These are phyloP conservation scores for Lachancea mirantina DNA, from an alignment of 805 yeast species.

Conservation along the genomic window DNA sequence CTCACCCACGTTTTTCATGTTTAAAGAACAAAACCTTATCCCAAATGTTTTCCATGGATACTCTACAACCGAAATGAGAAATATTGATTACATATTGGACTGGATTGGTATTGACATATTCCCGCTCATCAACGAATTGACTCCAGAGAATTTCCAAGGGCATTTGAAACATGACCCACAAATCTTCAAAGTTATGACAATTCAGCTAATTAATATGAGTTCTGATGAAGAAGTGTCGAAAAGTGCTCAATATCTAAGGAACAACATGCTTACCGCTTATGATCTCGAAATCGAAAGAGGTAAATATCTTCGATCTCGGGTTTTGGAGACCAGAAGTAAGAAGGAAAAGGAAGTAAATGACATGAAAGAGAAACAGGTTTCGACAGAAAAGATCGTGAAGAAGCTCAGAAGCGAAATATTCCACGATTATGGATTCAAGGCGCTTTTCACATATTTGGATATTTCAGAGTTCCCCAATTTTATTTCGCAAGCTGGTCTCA, in stretches of 20 bases:
- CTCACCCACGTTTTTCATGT: slow-evolving; percentile 53
- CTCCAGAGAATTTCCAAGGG: slow-evolving; percentile 27
- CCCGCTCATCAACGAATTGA: slow-evolving; percentile 50
- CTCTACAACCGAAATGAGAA: slow-evolving; percentile 58
- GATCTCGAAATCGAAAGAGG: slow-evolving; percentile 42
- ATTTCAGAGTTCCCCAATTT: slow-evolving; percentile 32
- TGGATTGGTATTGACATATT: slow-evolving; percentile 44
- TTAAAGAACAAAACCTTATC: slow-evolving; percentile 49
- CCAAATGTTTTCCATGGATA: slow-evolving; percentile 52
- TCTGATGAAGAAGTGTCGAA: slow-evolving; percentile 19
- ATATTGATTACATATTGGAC: slow-evolving; percentile 37
- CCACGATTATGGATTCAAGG: slow-evolving; percentile 37
- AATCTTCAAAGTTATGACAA: slow-evolving; percentile 16
- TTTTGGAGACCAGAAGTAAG: slow-evolving; percentile 32
- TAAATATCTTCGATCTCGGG: slow-evolving; percentile 33
- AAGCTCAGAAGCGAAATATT: slow-evolving; percentile 45
- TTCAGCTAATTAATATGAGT: slow-evolving; percentile 18
- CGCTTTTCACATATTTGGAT: slow-evolving; percentile 47
- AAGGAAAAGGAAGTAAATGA: slow-evolving; percentile 40
- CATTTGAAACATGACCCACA: slow-evolving; percentile 15
- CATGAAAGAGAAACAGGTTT: slow-evolving; percentile 39
- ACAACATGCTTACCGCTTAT: slow-evolving; percentile 34
- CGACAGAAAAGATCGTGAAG: slow-evolving; percentile 37
- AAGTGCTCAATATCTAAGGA: slow-evolving; percentile 19
- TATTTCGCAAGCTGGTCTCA: slow-evolving; percentile 19